These are phyloP conservation scores for Pseudogymnoascus sp. DNA, from an alignment of 2,329 filamentous ascomycete species.

Conservation along the genomic window DNA sequence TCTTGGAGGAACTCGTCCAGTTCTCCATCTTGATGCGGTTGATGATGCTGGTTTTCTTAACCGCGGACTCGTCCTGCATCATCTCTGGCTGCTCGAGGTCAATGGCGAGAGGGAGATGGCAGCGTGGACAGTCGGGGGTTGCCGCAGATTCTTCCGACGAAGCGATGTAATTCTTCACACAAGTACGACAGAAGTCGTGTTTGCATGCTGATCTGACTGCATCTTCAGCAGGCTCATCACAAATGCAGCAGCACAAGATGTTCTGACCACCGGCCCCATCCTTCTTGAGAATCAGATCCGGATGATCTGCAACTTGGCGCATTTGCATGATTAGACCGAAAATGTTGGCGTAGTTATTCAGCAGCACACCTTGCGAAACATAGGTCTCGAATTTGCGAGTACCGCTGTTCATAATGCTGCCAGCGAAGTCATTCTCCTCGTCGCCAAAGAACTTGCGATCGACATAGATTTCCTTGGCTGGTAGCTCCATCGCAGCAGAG, in stretches of 20 bases:
- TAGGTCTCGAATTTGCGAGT: constrained; percentile 91
- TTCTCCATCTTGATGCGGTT: constrained; percentile 98
- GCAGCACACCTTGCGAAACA: constrained; percentile 83
- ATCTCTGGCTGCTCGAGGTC: constrained; percentile 94
- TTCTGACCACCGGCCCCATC: constrained; percentile 81
- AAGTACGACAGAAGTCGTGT: constrained; percentile 83
- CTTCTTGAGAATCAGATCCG: constrained; percentile 87
- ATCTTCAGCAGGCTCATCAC: constrained; percentile 92
- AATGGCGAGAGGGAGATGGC: constrained; percentile 82
- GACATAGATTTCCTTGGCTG: constrained; percentile 86
- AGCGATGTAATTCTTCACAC: constrained; percentile 70
- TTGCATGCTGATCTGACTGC: constrained; percentile 86
- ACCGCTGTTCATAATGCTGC: constrained; percentile 89
- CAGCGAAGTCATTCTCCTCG: constrained; percentile 90
- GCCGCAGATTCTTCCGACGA: constrained; percentile 60
- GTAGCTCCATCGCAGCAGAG: constrained; percentile 90
- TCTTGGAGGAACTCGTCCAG: constrained; percentile 97
- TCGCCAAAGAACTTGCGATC: constrained; percentile 96
- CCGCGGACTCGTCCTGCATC: constrained; percentile 75
- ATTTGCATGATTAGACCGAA: constrained; percentile 99
- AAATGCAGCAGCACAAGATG: constrained; percentile 84
- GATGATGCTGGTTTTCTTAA: constrained; percentile 96
- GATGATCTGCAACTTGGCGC: constrained; percentile 95
- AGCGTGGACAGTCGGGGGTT: constrained; percentile 72
- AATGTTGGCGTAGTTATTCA: constrained; percentile 98